A percentile compares a stretch with the other conserved stretches of the same genome.
These are phyloP conservation scores for Alternaria triticina DNA, from an alignment of 2,329 filamentous ascomycete genomes.

Conservation along the genomic window DNA sequence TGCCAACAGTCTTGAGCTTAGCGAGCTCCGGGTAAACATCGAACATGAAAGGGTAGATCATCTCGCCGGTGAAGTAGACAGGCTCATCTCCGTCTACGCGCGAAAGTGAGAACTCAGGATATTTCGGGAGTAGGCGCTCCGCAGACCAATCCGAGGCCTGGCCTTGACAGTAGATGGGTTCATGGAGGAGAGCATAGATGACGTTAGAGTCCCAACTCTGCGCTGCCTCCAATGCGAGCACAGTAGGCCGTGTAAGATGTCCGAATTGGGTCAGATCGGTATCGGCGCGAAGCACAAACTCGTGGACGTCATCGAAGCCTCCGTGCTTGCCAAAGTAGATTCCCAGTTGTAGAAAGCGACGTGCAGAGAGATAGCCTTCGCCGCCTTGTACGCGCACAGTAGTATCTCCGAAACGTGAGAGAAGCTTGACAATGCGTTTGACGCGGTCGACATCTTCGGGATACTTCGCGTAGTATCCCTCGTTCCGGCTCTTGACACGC, in stretches of 20 bases:
- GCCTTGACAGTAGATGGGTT: conserved; percentile 82
- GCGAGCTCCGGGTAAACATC: conserved; percentile 77
- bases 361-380: conserved; percentile 70
- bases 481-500: conserved; percentile 74
- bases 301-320: conserved; percentile 45
- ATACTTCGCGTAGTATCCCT: conserved; percentile 82
- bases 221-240: conserved; percentile 71
- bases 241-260: conserved; percentile 74
- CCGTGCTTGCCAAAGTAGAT: conserved; percentile 78
- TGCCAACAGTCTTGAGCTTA: conserved; percentile 71
- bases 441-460: conserved; percentile 78
- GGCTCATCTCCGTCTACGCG: conserved; percentile 55
- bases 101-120: conserved; percentile 52
- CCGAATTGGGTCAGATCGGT: conserved; percentile 78
- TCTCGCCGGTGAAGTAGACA: conserved; percentile 87
- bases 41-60: conserved; percentile 88
- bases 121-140: conserved; percentile 63
- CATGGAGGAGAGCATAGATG: conserved; percentile 86
- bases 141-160: conserved; percentile 76
- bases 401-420: conserved; percentile 63
- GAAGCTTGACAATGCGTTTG: conserved; percentile 68
- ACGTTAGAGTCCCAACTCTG: conserved; percentile 76
- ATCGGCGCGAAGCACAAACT: conserved; percentile 71
- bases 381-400: conserved; percentile 73
- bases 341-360: conserved; percentile 78